These are phyloP conservation scores for Verbascum thapsus DNA, from an alignment of 257 asterid species.

Conservation along the genomic window DNA sequence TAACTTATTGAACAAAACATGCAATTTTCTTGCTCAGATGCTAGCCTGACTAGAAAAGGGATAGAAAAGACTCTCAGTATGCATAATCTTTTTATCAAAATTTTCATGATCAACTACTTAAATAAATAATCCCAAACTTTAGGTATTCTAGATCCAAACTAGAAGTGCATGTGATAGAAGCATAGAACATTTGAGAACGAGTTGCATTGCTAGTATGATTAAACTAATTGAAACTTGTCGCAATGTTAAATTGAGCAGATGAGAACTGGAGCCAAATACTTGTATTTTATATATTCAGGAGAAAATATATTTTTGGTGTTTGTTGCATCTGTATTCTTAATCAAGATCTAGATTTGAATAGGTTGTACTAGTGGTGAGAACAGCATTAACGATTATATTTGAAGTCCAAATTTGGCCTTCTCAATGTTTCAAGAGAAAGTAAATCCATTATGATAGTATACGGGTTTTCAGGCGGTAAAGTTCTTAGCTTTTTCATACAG, in stretches of 20 bases:
- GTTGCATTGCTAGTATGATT: not conserved
- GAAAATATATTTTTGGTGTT: not conserved
- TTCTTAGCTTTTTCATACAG: constrained; percentile 5
- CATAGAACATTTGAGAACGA: too few species aligned
- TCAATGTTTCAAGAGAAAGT: not conserved
- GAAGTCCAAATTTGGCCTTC: not conserved
- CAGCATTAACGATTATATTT: not conserved
- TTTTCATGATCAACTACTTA: too few species aligned
- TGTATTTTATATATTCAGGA: not conserved
- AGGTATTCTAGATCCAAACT: not conserved
- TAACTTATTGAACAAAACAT: too few species aligned
- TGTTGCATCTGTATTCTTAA: not conserved
- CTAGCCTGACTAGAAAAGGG: too few species aligned
- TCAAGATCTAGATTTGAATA: too few species aligned
- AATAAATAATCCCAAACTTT: too few species aligned
- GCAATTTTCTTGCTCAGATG: too few species aligned
- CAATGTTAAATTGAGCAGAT: not conserved
- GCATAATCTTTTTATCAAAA: too few species aligned
- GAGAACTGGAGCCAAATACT: not conserved
- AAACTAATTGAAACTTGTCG: not conserved
- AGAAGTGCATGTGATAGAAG: not conserved
- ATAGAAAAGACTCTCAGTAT: too few species aligned
- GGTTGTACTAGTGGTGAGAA: not conserved
- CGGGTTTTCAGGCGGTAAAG: not conserved
- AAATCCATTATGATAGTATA: not conserved